phyloP scores from a whole-genome alignment of 495 filamentous ascomycete species.

The Neurospora intermedia region DNA sequence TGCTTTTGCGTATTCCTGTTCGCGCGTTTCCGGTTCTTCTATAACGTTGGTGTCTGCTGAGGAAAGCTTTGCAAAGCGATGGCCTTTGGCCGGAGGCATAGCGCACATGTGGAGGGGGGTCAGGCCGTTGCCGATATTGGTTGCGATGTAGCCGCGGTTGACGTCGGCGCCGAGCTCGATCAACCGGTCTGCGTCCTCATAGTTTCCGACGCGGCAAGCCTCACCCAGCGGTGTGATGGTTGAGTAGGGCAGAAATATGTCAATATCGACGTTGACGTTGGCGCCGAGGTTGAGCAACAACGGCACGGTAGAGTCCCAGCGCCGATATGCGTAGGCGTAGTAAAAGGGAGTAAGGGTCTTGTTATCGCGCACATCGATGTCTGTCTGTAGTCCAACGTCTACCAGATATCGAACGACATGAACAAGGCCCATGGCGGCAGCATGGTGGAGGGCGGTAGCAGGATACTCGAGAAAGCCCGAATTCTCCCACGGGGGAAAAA shows the following conservation, averaged over 20 bases:
- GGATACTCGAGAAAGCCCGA: background rate
- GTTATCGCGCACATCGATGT: constrained; percentile 20
- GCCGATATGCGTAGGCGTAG: constrained; percentile 24
- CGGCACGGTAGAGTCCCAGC: constrained; percentile 20
- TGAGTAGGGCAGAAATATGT: constrained; percentile 23
- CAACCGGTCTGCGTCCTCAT: constrained; percentile 19
- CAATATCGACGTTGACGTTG: constrained; percentile 20
- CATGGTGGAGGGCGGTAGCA: constrained; percentile 20
- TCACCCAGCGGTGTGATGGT: constrained; percentile 27
- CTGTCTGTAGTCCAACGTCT: constrained; percentile 14
- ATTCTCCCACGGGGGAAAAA: background rate
- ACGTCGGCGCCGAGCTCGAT: constrained; percentile 24
- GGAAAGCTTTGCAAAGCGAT: background rate
- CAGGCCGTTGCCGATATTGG: constrained; percentile 6
- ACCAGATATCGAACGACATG: constrained; percentile 16
- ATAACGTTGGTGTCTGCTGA: constrained; percentile 5
- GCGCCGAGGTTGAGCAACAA: constrained; percentile 23
- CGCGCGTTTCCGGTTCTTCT: background rate
- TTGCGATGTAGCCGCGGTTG: constrained; percentile 15
- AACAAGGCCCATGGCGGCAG: constrained; percentile 16
- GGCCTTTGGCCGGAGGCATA: constrained; percentile 16
- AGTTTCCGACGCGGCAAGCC: constrained; percentile 24
- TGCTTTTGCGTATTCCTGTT: background rate
- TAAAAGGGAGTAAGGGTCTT: constrained; percentile 23
- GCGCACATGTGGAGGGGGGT: constrained; percentile 23